Evolutionary conservation across 352 stramenopile genomes (phyloP).

Genomic region (Phytophthora colocasiae): DNA sequence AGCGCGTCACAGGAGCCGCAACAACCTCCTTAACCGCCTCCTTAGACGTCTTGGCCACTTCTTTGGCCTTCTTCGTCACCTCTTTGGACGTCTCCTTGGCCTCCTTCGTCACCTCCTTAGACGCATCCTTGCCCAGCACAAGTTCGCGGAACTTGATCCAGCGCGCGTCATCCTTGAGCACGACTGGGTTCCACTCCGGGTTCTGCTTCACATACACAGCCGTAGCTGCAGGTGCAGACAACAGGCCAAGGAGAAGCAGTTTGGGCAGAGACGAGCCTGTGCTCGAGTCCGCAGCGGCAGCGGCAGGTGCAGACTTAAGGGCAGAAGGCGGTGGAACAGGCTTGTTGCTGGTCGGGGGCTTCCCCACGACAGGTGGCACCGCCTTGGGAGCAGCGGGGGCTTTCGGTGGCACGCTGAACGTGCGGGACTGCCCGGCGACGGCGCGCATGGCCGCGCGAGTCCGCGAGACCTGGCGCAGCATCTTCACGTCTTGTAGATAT

Average conservation of each 20-base stretch:
- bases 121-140: slow-evolving; percentile 53
- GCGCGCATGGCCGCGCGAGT: slow-evolving; percentile 26
- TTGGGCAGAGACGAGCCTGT: slow-evolving; percentile 54
- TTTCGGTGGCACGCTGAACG: slow-evolving; percentile 30
- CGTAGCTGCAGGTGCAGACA: slow-evolving; percentile 58
- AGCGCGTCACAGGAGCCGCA: slow-evolving; percentile 21
- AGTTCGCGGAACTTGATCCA: slow-evolving; percentile 83
- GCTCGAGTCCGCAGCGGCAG: slow-evolving; percentile 39
- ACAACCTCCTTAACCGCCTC: slow-evolving; percentile 1
- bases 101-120: slow-evolving; percentile 1
- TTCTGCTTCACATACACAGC: slow-evolving; percentile 83
- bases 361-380: neutral
- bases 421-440: slow-evolving; percentile 8
- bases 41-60: neutral
- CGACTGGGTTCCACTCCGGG: slow-evolving; percentile 76
- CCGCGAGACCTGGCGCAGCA: slow-evolving; percentile 36
- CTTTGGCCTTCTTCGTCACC: neutral
- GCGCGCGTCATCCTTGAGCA: slow-evolving; percentile 62
- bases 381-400: slow-evolving; percentile 4
- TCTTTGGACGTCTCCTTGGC: slow-evolving; percentile 31
- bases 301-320: slow-evolving; percentile 6
- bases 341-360: slow-evolving; percentile 18
- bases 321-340: neutral
- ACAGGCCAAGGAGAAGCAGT: slow-evolving; percentile 54
- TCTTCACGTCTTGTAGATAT: slow-evolving; percentile 20